These are phyloP conservation scores for Silybum marianum DNA, from an alignment of 129 eudicot genomes.

Conservation along the genomic window DNA sequence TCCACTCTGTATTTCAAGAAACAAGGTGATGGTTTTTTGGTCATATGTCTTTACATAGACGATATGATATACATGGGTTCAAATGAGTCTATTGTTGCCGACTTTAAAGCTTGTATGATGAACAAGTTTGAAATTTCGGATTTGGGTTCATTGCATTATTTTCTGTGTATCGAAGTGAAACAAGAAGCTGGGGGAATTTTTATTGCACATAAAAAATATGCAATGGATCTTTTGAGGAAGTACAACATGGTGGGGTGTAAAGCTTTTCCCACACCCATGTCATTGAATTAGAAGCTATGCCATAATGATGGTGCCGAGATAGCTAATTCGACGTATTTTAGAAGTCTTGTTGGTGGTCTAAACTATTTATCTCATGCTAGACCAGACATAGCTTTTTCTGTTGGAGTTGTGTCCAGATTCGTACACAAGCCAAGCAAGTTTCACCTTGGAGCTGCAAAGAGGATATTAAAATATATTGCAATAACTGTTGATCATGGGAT, in stretches of 20 bases:
- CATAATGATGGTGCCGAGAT: not conserved
- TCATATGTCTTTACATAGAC: constrained; percentile 25
- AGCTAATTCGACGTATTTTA: not conserved
- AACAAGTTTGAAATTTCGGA: constrained; percentile 20
- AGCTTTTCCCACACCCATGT: not conserved
- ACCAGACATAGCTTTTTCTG: constrained; percentile 13
- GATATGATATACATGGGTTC: constrained; percentile 37
- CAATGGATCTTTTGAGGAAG: not conserved
- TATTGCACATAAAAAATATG: not conserved
- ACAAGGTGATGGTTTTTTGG: constrained; percentile 6
- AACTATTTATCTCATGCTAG: constrained; percentile 17
- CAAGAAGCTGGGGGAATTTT: constrained; percentile 8
- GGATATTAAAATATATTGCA: not conserved
- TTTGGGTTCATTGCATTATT: constrained; percentile 26
- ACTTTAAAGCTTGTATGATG: constrained; percentile 26
- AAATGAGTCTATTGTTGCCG: not conserved
- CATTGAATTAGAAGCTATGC: not conserved
- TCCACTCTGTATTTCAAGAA: constrained; percentile 19
- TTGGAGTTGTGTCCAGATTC: not conserved
- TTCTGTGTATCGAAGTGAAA: constrained; percentile 27
- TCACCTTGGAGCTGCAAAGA: constrained; percentile 1
- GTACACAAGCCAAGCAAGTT: not conserved
- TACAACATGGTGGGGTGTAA: not conserved
- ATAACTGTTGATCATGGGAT: too few relatives aligned
- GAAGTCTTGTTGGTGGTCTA: constrained; percentile 8